A percentile compares a stretch with the other conserved stretches of the same genome.
These are phyloP conservation scores for Solanum dulcamara DNA, from an alignment of 257 asterid genomes.

Conservation along the genomic window DNA sequence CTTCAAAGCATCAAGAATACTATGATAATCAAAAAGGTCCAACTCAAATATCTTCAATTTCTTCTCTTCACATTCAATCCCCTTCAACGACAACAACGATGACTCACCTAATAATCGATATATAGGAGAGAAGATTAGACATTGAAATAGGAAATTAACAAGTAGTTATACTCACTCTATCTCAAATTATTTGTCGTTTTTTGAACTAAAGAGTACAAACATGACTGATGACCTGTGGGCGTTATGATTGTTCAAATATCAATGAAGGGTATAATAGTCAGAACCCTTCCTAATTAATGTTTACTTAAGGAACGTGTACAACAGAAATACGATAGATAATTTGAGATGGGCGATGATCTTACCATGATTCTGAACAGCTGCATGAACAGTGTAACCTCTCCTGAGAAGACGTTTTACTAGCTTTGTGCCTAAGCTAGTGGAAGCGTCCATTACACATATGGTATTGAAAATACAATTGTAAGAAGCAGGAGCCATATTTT, in stretches of 20 bases:
- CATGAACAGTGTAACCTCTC: slow-evolving; percentile 84
- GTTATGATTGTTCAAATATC: neutral
- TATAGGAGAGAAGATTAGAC: neutral
- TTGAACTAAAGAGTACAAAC: too few relatives aligned
- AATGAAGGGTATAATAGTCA: neutral
- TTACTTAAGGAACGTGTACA: neutral
- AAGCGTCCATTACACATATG: slow-evolving; percentile 87
- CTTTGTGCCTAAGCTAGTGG: slow-evolving; percentile 55
- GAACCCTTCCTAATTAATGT: neutral
- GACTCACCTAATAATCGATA: neutral
- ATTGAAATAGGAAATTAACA: neutral
- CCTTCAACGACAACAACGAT: neutral
- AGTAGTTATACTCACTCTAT: neutral
- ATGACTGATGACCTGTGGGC: neutral
- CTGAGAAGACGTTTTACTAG: slow-evolving; percentile 60
- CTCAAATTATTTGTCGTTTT: neutral
- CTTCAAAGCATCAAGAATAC: slow-evolving; percentile 67
- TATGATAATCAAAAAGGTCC: slow-evolving; percentile 86
- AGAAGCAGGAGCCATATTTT: slow-evolving; percentile 1
- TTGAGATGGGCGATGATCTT: neutral
- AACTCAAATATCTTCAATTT: slow-evolving; percentile 47
- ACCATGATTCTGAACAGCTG: slow-evolving; percentile 46
- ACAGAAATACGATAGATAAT: neutral
- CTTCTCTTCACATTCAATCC: slow-evolving; percentile 33
- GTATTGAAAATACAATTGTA: slow-evolving; percentile 12